phyloP scores from a whole-genome alignment of 192 early-diverging fungal species.

The Dissophora globulifera region DNA sequence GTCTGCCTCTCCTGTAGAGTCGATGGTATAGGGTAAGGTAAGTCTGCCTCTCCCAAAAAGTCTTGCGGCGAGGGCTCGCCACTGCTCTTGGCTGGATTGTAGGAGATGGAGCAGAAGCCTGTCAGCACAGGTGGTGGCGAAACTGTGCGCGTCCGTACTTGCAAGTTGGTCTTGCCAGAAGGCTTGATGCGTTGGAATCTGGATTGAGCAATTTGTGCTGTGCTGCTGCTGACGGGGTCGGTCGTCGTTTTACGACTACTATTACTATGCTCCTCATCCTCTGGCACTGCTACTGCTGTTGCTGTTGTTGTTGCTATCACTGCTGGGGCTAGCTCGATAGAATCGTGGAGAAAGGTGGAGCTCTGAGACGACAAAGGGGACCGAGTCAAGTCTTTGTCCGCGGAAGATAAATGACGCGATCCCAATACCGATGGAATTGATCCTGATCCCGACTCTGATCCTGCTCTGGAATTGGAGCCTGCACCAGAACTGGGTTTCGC shows the following conservation, averaged over 20 bases:
- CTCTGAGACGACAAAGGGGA: too few relatives aligned
- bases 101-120: slow-evolving; percentile 34
- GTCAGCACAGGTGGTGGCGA: slow-evolving; percentile 25
- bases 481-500: not conserved
- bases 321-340: not conserved
- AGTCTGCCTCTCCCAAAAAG: slow-evolving; percentile 43
- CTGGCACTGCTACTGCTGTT: too few relatives aligned
- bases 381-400: not conserved
- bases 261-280: too few relatives aligned
- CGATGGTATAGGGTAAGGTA: slow-evolving; percentile 43
- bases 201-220: not conserved
- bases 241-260: too few relatives aligned
- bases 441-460: slow-evolving; percentile 12
- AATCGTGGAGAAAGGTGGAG: too few relatives aligned
- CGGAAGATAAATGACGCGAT: not conserved
- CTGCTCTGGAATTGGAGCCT: not conserved
- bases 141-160: slow-evolving; percentile 1
- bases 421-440: not conserved
- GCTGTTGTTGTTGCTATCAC: not conserved
- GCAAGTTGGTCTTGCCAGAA: not conserved
- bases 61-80: slow-evolving; percentile 39
- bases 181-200: slow-evolving; percentile 13
- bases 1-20: slow-evolving; percentile 37
- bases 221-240: not conserved
- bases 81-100: not conserved